Evolutionary conservation across 495 filamentous ascomycete genomes (phyloP).

Genomic region (Beverwykella pulmonaria): DNA sequence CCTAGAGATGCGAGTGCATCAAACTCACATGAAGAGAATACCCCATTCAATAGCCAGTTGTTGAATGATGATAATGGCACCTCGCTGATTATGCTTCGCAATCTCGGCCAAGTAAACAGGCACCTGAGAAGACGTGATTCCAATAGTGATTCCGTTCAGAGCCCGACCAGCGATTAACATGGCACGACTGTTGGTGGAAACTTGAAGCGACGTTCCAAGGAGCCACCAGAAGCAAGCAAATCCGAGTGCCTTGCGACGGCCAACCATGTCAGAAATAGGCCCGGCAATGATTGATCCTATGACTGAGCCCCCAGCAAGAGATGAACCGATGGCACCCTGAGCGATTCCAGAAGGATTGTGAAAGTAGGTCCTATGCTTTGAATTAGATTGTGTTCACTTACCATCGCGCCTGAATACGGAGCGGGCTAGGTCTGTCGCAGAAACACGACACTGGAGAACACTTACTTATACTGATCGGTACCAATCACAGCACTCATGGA

Average conservation of each 20-base stretch:
- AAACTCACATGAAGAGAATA: slow-evolving; percentile 48
- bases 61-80: slow-evolving; percentile 72
- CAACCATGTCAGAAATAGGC: slow-evolving; percentile 65
- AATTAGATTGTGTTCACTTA: neutral
- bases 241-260: slow-evolving; percentile 66
- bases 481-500: slow-evolving; percentile 76
- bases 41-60: slow-evolving; percentile 78
- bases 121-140: slow-evolving; percentile 75
- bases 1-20: slow-evolving; percentile 39
- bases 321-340: slow-evolving; percentile 67
- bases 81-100: slow-evolving; percentile 65
- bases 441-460: neutral
- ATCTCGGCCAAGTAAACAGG: slow-evolving; percentile 83
- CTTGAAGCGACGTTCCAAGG: slow-evolving; percentile 68
- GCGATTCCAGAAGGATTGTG: slow-evolving; percentile 39
- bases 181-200: slow-evolving; percentile 60
- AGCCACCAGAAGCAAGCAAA: slow-evolving; percentile 73
- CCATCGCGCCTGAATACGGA: no score
- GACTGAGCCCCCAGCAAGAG: slow-evolving; percentile 69
- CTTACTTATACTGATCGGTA: slow-evolving; percentile 63
- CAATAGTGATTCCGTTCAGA: slow-evolving; percentile 71
- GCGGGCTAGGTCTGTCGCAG: neutral
- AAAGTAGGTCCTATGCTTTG: slow-evolving; percentile 22
- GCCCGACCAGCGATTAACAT: slow-evolving; percentile 71
- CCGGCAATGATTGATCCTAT: slow-evolving; percentile 66